Conservation (phyloP, 139 green algal species). For the Auxenochlorella pyrenoidosa region DNA sequence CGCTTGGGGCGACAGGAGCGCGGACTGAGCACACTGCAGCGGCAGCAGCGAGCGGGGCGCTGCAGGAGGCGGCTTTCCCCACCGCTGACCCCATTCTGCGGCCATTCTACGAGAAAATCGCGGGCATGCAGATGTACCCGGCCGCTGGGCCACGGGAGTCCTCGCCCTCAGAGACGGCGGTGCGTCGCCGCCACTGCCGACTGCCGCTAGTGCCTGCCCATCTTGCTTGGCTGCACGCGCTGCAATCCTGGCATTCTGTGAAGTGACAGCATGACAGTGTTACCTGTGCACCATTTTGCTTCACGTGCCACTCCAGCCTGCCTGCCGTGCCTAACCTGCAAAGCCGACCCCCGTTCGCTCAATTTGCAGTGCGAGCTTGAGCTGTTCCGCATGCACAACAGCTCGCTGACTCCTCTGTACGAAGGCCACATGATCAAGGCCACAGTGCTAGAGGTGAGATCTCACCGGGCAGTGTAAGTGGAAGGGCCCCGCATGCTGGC, state of each 20-base stretch:
- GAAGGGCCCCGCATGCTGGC: neutral
- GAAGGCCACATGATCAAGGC: slow-evolving; percentile 50
- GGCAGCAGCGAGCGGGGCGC: neutral
- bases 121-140: neutral
- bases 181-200: neutral
- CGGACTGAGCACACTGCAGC: slow-evolving; percentile 1
- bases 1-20: neutral
- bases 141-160: neutral
- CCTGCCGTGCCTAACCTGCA: no score
- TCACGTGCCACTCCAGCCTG: no score
- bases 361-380: slow-evolving; percentile 29
- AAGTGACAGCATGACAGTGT: no score
- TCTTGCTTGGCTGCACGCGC: neutral
- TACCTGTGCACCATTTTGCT: no score
- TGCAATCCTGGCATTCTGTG: neutral
- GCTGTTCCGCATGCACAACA: slow-evolving; percentile 49
- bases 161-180: neutral
- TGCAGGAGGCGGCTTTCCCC: neutral
- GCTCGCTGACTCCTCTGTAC: neutral
- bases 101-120: slow-evolving; percentile 11
- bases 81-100: neutral
- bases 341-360: no score
- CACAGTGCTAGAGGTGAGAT: slow-evolving; percentile 29
- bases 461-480: neutral
- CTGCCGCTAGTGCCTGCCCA: neutral